Conservation (phyloP, 2,329 filamentous ascomycete genomes). For the Fonsecaea erecta region DNA sequence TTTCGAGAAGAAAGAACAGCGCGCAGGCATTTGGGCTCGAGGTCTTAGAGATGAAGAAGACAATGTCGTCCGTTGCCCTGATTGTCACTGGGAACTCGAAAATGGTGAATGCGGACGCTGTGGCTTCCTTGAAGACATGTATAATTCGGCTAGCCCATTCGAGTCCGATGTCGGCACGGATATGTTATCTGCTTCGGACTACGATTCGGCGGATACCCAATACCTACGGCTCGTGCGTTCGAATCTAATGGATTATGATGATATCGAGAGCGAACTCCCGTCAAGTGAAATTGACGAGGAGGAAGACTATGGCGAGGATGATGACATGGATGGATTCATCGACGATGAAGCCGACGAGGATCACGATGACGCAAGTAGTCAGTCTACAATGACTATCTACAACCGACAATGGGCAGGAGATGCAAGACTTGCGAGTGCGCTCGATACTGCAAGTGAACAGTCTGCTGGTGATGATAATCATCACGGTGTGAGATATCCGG, state of each 20-base stretch:
- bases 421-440: too few relatives aligned
- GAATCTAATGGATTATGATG: too few relatives aligned
- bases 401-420: not conserved
- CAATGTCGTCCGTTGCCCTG: constrained; percentile 66
- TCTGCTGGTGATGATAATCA: not conserved
- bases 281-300: constrained; percentile 6
- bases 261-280: constrained; percentile 19
- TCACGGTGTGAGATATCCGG: not conserved
- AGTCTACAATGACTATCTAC: constrained; percentile 23
- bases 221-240: too few relatives aligned
- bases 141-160: constrained; percentile 42
- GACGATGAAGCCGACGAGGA: constrained; percentile 28
- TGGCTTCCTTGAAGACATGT: constrained; percentile 45
- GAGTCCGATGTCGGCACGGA: not conserved
- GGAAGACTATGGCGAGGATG: constrained; percentile 27
- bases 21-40: constrained; percentile 37
- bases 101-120: constrained; percentile 63
- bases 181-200: constrained; percentile 17
- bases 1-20: constrained; percentile 52
- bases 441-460: not conserved
- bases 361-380: constrained; percentile 26
- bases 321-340: constrained; percentile 34
- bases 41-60: constrained; percentile 59
- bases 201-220: too few relatives aligned
- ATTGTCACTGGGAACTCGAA: constrained; percentile 67